phyloP scores from a whole-genome alignment of 148 eudicot species.

The Drosera capensis region DNA sequence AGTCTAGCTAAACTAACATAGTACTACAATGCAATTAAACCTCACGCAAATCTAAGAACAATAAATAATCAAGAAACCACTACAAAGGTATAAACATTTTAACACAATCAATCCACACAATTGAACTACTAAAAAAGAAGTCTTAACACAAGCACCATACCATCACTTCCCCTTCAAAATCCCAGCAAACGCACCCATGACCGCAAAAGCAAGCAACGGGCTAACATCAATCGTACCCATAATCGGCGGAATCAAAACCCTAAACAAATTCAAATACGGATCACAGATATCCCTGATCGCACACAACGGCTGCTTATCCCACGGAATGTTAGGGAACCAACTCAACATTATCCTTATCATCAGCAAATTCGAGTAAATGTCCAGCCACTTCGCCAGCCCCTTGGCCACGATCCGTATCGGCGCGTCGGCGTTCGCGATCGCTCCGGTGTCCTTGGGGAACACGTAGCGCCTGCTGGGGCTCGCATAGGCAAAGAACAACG shows the following conservation, averaged over 20 bases:
- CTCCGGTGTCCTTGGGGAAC: too few relatives aligned
- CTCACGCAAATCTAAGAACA: too few relatives aligned
- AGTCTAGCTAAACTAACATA: too few relatives aligned
- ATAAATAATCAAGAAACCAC: too few relatives aligned
- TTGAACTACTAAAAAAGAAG: too few relatives aligned
- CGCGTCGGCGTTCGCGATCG: too few relatives aligned
- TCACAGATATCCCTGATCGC: slow-evolving; percentile 65
- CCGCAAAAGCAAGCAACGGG: slow-evolving; percentile 46
- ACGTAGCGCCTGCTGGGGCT: slow-evolving; percentile 20
- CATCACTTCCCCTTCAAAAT: too few relatives aligned
- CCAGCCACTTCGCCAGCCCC: slow-evolving; percentile 61
- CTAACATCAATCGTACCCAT: slow-evolving; percentile 47
- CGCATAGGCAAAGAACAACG: slow-evolving; percentile 50
- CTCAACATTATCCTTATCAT: not conserved
- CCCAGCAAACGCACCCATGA: too few relatives aligned
- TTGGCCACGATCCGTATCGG: slow-evolving; percentile 53
- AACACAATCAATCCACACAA: too few relatives aligned
- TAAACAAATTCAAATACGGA: slow-evolving; percentile 45
- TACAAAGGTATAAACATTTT: too few relatives aligned
- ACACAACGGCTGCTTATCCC: slow-evolving; percentile 59
- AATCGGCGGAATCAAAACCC: slow-evolving; percentile 48
- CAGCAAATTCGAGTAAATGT: slow-evolving; percentile 42
- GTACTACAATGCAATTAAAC: too few relatives aligned
- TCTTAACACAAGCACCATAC: too few relatives aligned
- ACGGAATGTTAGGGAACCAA: slow-evolving; percentile 36